A percentile compares a stretch with the other conserved stretches of the same genome.
Evolutionary conservation across 805 yeast species (phyloP).

Genomic region (Sugiyamaella chiloensis): DNA sequence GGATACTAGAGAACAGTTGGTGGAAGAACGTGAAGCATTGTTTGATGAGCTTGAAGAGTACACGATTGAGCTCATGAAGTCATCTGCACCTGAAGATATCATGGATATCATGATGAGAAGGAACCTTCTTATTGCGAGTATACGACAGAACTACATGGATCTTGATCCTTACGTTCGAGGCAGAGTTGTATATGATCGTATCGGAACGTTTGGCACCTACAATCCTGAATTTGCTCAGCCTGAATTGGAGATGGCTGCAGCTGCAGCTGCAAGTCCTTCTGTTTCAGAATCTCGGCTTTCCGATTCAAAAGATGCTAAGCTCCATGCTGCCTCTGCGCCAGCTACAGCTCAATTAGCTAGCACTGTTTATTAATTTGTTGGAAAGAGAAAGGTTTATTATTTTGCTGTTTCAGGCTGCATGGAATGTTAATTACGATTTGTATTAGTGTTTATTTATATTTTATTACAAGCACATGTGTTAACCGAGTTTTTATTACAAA

Average conservation of each 20-base stretch:
- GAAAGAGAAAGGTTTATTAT: too few relatives aligned
- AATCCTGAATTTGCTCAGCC: constrained; percentile 24
- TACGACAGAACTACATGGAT: constrained; percentile 60
- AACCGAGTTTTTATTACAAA: too few relatives aligned
- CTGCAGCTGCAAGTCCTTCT: background rate
- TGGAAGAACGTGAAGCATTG: constrained; percentile 53
- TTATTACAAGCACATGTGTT: too few relatives aligned
- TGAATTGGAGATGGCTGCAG: constrained; percentile 11
- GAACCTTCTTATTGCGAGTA: constrained; percentile 45
- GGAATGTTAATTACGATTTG: too few relatives aligned
- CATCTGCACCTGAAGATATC: constrained; percentile 50
- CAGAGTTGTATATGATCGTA: constrained; percentile 74
- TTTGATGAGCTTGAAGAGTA: constrained; percentile 53
- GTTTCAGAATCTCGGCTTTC: background rate
- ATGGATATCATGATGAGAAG: constrained; percentile 45
- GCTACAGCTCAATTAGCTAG: too few relatives aligned
- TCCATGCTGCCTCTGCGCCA: too few relatives aligned
- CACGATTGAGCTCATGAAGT: constrained; percentile 71
- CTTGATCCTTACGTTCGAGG: constrained; percentile 82
- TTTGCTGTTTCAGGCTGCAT: too few relatives aligned
- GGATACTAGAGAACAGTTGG: constrained; percentile 44
- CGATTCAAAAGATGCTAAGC: background rate
- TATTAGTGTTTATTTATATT: too few relatives aligned
- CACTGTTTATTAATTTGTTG: too few relatives aligned
- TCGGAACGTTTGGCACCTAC: constrained; percentile 51